These are phyloP conservation scores for Hirschioporus abietinus DNA, from an alignment of 768 basidiomycete species.

Conservation along the genomic window DNA sequence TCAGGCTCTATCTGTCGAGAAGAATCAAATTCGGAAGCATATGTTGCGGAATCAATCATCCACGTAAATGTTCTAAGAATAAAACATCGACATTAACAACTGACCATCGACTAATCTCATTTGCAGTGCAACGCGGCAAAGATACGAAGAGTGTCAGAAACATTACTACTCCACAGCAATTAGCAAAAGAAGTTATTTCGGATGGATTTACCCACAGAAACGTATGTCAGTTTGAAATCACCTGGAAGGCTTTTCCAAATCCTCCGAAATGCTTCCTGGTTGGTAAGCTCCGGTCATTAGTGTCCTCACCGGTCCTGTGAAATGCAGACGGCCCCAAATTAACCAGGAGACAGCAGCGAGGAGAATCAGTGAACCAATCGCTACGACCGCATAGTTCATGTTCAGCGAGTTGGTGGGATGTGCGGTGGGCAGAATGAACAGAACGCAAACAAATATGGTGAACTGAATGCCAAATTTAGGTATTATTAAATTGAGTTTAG, in stretches of 20 bases:
- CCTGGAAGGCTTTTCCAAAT: neutral
- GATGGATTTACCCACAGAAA: neutral
- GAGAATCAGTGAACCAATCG: slow-evolving; percentile 40
- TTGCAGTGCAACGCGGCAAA: neutral
- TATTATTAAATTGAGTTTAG: neutral
- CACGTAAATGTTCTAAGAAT: neutral
- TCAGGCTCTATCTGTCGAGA: neutral
- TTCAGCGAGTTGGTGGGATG: slow-evolving; percentile 42
- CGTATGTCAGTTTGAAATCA: neutral
- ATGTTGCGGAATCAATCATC: neutral
- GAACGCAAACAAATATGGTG: slow-evolving; percentile 44
- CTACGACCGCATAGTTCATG: slow-evolving; percentile 57
- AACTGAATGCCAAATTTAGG: slow-evolving; percentile 30
- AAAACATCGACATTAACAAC: neutral
- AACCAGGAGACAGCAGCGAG: slow-evolving; percentile 43
- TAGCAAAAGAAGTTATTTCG: neutral
- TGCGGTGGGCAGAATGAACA: slow-evolving; percentile 53
- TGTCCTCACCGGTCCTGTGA: slow-evolving; percentile 42
- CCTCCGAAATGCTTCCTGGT: neutral
- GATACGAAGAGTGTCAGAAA: neutral
- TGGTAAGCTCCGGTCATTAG: neutral
- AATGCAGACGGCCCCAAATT: slow-evolving; percentile 40
- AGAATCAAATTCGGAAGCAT: neutral
- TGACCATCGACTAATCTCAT: neutral
- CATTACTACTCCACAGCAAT: neutral